These are phyloP conservation scores for Coniochaeta sp. DNA, from an alignment of 2,329 filamentous ascomycete genomes.

Conservation along the genomic window DNA sequence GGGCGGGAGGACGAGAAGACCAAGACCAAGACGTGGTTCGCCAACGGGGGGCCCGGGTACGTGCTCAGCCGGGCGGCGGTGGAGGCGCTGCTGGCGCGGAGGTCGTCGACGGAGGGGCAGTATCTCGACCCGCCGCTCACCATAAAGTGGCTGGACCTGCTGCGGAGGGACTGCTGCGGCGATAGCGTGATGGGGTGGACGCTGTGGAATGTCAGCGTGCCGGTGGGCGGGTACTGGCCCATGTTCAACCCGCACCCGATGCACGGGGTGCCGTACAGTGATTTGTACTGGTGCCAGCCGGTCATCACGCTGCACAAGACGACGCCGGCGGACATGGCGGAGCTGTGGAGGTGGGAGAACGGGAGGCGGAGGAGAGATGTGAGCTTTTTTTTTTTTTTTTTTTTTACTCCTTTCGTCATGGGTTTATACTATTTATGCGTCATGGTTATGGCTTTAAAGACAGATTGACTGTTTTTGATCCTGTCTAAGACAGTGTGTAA, in stretches of 20 bases:
- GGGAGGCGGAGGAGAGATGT: conserved; percentile 21
- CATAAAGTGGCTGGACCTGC: conserved; percentile 30
- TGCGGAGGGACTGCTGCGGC: conserved; percentile 42
- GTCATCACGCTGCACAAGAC: conserved; percentile 42
- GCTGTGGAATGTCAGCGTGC: conserved; percentile 34
- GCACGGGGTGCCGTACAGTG: conserved; percentile 38
- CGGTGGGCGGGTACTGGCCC: conserved; percentile 39
- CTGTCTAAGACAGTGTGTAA: neutral
- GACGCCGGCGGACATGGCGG: conserved; percentile 36
- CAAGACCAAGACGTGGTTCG: conserved; percentile 32
- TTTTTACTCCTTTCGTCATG: too few species aligned
- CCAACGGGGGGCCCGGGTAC: conserved; percentile 41
- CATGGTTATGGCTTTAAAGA: neutral
- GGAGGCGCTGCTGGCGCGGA: conserved; percentile 28
- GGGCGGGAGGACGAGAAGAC: conserved; percentile 21
- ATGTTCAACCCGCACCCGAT: conserved; percentile 43
- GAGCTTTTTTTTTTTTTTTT: conserved; percentile 9
- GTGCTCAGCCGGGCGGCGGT: conserved; percentile 37
- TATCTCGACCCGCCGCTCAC: conserved; percentile 29
- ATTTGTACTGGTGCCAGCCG: conserved; percentile 43
- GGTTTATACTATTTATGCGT: too few species aligned
- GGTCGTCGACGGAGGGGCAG: conserved; percentile 23
- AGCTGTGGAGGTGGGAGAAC: conserved; percentile 39
- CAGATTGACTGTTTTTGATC: too few species aligned
- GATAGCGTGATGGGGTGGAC: conserved; percentile 43